Evolutionary conservation across 768 basidiomycete genomes (phyloP).

Genomic region (Cystofilobasidium bisporidii): DNA sequence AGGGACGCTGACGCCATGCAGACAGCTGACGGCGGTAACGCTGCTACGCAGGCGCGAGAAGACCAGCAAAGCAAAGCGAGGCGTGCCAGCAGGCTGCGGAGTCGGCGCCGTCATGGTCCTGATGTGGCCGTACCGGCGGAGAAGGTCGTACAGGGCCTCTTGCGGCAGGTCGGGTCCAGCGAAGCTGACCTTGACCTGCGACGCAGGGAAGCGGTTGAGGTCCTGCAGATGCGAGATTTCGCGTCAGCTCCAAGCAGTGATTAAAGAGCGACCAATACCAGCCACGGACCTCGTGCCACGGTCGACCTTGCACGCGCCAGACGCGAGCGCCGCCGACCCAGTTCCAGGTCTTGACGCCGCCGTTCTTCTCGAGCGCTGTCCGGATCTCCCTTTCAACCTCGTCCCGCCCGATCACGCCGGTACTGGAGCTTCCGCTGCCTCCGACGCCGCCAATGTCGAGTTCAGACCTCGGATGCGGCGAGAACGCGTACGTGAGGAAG

Average conservation of each 20-base stretch:
- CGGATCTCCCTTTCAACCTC: slow-evolving; percentile 16
- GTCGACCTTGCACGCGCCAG: slow-evolving; percentile 22
- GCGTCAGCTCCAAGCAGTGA: neutral
- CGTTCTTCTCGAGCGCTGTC: slow-evolving; percentile 15
- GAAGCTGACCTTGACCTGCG: slow-evolving; percentile 64
- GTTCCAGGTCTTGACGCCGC: slow-evolving; percentile 25
- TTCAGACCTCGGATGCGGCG: neutral
- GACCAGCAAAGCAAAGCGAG: neutral
- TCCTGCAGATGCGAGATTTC: slow-evolving; percentile 49
- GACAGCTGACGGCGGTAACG: slow-evolving; percentile 15
- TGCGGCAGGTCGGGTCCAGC: slow-evolving; percentile 81
- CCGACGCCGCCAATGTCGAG: neutral
- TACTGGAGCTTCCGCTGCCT: neutral
- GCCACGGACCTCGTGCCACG: slow-evolving; percentile 18
- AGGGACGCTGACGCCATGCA: slow-evolving; percentile 20
- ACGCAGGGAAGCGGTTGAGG: slow-evolving; percentile 68
- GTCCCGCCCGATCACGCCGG: neutral
- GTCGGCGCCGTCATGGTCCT: slow-evolving; percentile 20
- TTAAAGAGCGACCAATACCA: neutral
- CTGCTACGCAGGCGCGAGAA: slow-evolving; percentile 22
- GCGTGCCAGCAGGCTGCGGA: slow-evolving; percentile 23
- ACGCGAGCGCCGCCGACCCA: slow-evolving; percentile 10
- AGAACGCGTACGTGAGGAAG: slow-evolving; percentile 20
- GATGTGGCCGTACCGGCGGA: slow-evolving; percentile 20
- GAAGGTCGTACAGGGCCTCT: slow-evolving; percentile 41